Evolutionary conservation across 2,329 filamentous ascomycete genomes (phyloP).

Genomic region (Penicillium sp.): DNA sequence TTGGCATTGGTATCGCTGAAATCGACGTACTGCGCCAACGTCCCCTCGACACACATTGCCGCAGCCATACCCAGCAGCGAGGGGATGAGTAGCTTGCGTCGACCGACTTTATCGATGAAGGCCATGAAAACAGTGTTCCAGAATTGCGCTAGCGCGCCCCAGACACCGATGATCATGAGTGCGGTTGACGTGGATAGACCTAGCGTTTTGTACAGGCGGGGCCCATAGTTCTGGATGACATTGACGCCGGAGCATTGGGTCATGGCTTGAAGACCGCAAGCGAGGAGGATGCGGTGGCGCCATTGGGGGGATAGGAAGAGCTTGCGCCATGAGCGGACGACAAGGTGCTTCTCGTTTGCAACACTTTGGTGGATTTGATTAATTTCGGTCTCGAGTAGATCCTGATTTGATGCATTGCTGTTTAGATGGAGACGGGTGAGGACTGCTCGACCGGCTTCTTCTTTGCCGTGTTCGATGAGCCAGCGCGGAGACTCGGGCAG

Average conservation of each 20-base stretch:
- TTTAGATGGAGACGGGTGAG: conserved; percentile 40
- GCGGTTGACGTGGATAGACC: conserved; percentile 51
- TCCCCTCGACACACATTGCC: conserved; percentile 47
- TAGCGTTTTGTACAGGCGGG: conserved; percentile 50
- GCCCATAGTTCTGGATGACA: conserved; percentile 51
- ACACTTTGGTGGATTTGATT: conserved; percentile 48
- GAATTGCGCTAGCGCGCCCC: conserved; percentile 53
- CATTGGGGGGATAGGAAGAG: conserved; percentile 50
- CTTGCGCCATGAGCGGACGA: conserved; percentile 44
- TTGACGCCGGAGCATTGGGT: conserved; percentile 55
- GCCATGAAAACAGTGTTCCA: conserved; percentile 54
- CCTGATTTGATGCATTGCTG: conserved; percentile 34
- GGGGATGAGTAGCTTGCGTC: conserved; percentile 54
- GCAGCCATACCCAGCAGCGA: conserved; percentile 49
- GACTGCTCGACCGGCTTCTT: conserved; percentile 39
- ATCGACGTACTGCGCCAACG: conserved; percentile 44
- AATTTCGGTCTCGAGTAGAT: conserved; percentile 48
- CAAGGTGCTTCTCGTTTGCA: conserved; percentile 40
- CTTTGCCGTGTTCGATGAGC: conserved; percentile 44
- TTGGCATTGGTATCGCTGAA: conserved; percentile 34
- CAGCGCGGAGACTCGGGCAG: conserved; percentile 43
- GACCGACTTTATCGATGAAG: conserved; percentile 53
- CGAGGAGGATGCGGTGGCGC: conserved; percentile 53
- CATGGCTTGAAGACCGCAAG: conserved; percentile 55
- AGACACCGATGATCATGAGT: conserved; percentile 57